Conservation (phyloP, 495 filamentous ascomycete species). For the Hypoxylon cercidicola region DNA sequence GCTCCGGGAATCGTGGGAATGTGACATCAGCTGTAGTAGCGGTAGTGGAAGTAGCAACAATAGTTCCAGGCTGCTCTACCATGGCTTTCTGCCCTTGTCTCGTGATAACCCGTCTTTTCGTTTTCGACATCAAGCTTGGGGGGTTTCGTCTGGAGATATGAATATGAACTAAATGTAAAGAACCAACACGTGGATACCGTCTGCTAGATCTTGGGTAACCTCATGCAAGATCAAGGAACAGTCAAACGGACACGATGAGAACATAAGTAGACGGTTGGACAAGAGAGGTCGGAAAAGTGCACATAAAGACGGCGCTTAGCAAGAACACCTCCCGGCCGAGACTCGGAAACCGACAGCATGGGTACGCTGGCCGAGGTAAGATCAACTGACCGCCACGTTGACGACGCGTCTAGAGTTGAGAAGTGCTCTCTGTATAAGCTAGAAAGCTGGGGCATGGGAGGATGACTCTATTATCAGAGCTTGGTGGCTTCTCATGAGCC, state of each 20-base stretch:
- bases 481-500: constrained; percentile 22
- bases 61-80: constrained; percentile 17
- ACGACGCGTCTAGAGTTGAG: background rate
- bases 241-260: too few relatives aligned
- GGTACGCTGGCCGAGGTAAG: constrained; percentile 27
- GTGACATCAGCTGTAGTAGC: constrained; percentile 15
- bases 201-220: too few relatives aligned
- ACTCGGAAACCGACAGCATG: constrained; percentile 41
- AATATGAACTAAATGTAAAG: background rate
- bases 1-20: constrained; percentile 30
- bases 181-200: too few relatives aligned
- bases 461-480: background rate
- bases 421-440: background rate
- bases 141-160: background rate
- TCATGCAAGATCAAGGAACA: too few relatives aligned
- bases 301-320: constrained; percentile 25
- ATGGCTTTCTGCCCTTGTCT: constrained; percentile 13
- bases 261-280: too few relatives aligned
- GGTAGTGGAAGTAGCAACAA: background rate
- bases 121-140: background rate
- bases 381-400: background rate
- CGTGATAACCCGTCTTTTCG: background rate
- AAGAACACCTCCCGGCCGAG: constrained; percentile 27
- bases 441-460: constrained; percentile 1
- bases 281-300: background rate